Evolutionary conservation across 1,139 yeast species (phyloP), one percentile per base, ranked within the genome.

Genomic region (Candida tropicalis): DNA sequence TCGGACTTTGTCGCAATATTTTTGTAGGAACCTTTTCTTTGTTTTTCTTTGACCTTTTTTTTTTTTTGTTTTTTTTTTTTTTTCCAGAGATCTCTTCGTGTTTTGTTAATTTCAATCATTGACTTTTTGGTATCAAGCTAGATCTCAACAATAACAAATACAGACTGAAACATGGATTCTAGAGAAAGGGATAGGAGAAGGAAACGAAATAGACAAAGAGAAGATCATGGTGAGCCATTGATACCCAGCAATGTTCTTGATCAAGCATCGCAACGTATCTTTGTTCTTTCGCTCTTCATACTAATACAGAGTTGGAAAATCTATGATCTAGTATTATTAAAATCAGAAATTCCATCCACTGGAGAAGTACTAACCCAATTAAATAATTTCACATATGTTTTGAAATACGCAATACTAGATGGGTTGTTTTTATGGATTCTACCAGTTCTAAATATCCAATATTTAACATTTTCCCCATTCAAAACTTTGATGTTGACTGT

Each of bases 281-380:
- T 87, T 43, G 75, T 82, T 6, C 64, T 83, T 18, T 78, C 88
- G 2, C 49, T 87, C n/a, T 87, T 90, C 58, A 68, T 79, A 3
- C 70, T 87, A 39, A 71, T 91, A 16, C 97, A 91, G 61, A 80
- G 89, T 18, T 87, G 86, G 78, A 93, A 93, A 59, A 46, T 87
- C 1, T 87, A 86, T 56, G 97, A 90, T 58, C 68, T 87, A 28
- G 58, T 78, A 20, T 59, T 75, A 35, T 56, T 77, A 39, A 67
- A 71, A 63, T 54, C 71, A 53, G 60, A 68, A 51, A 55, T 53
- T 35, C 46, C 53, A 20, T 38, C 50, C 9, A 40, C 48, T 16
- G 39, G 53, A 22, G 38, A 47, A 37, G 40, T 45, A 35, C 52
- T 57, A 44, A 57, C 65, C 3, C 54, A 57, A 17, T 63, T 78